Percentiles rank a stretch among this genome's conserved stretches.
Conservation (phyloP, 1,139 yeast species). For the Eremothecium cymbalariae region DNA sequence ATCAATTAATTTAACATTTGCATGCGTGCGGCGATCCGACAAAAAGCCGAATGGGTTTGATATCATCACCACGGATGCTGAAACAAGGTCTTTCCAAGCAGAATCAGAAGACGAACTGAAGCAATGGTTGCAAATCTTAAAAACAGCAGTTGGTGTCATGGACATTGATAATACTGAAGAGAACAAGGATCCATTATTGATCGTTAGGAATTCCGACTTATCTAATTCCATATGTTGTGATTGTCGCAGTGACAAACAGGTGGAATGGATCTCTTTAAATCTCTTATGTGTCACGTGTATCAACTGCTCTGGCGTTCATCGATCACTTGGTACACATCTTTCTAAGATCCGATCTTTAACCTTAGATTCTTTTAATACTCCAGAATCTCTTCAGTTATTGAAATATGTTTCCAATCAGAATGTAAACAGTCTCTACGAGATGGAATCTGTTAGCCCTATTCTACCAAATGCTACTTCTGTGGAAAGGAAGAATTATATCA, state of each 20-base stretch:
- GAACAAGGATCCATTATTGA: slow-evolving; percentile 30
- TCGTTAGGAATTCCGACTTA: slow-evolving; percentile 44
- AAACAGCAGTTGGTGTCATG: slow-evolving; percentile 13
- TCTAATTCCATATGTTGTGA: slow-evolving; percentile 69
- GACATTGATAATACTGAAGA: slow-evolving; percentile 13
- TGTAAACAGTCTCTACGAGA: slow-evolving; percentile 55
- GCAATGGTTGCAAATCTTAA: slow-evolving; percentile 55
- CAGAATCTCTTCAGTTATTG: slow-evolving; percentile 39
- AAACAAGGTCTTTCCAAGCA: slow-evolving; percentile 73
- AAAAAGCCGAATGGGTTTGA: slow-evolving; percentile 48
- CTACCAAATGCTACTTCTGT: slow-evolving; percentile 34
- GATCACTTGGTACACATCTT: slow-evolving; percentile 64
- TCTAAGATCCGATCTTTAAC: slow-evolving; percentile 74
- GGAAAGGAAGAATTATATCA: slow-evolving; percentile 40
- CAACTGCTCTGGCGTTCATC: slow-evolving; percentile 70
- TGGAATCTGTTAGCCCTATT: slow-evolving; percentile 11
- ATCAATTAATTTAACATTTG: slow-evolving; percentile 68
- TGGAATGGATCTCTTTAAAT: slow-evolving; percentile 86
- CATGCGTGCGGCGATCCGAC: slow-evolving; percentile 44
- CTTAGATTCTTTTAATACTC: slow-evolving; percentile 56
- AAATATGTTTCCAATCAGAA: slow-evolving; percentile 53
- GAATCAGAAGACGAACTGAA: slow-evolving; percentile 59
- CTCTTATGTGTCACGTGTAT: slow-evolving; percentile 68
- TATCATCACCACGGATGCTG: slow-evolving; percentile 60
- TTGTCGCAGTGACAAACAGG: slow-evolving; percentile 56